Percentiles rank a stretch among this genome's conserved stretches.
phyloP scores from a whole-genome alignment of 768 basidiomycete genomes.

The Leucocoprinus birnbaumii region DNA sequence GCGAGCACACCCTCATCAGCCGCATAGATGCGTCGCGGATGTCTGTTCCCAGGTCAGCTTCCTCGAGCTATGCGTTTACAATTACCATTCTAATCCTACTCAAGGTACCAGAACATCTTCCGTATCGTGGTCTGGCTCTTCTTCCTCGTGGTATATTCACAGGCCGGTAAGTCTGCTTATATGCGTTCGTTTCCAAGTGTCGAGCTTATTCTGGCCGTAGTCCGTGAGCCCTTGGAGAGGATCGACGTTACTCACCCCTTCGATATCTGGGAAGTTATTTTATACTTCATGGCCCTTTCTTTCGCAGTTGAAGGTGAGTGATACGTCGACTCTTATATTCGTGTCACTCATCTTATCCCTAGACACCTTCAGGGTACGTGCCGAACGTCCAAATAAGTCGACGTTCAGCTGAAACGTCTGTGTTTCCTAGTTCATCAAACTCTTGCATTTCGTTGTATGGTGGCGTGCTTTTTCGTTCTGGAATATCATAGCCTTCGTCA shows the following conservation, averaged over 20 bases:
- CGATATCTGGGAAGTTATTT: slow-evolving; percentile 75
- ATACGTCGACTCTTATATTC: background rate
- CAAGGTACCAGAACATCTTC: slow-evolving; percentile 83
- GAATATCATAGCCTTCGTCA: slow-evolving; percentile 67
- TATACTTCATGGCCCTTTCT: slow-evolving; percentile 78
- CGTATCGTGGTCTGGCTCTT: slow-evolving; percentile 75
- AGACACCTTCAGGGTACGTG: slow-evolving; percentile 55
- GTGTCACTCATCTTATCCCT: background rate
- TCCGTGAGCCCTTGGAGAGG: slow-evolving; percentile 75
- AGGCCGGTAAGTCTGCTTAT: slow-evolving; percentile 55
- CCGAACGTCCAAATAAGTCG: background rate
- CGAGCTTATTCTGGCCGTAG: slow-evolving; percentile 29
- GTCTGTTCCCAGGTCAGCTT: slow-evolving; percentile 66
- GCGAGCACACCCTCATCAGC: slow-evolving; percentile 55
- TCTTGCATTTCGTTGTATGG: slow-evolving; percentile 65
- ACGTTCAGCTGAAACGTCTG: background rate
- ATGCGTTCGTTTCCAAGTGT: no score
- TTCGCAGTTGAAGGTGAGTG: slow-evolving; percentile 76
- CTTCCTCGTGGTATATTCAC: slow-evolving; percentile 78
- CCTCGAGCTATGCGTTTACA: background rate
- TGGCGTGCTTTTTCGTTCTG: slow-evolving; percentile 84
- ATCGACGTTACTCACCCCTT: slow-evolving; percentile 56
- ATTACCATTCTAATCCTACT: slow-evolving; percentile 5
- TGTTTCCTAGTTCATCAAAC: slow-evolving; percentile 56
- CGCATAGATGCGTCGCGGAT: slow-evolving; percentile 77